These are phyloP conservation scores for Tuber brumale DNA, from an alignment of 495 filamentous ascomycete species.

Conservation along the genomic window DNA sequence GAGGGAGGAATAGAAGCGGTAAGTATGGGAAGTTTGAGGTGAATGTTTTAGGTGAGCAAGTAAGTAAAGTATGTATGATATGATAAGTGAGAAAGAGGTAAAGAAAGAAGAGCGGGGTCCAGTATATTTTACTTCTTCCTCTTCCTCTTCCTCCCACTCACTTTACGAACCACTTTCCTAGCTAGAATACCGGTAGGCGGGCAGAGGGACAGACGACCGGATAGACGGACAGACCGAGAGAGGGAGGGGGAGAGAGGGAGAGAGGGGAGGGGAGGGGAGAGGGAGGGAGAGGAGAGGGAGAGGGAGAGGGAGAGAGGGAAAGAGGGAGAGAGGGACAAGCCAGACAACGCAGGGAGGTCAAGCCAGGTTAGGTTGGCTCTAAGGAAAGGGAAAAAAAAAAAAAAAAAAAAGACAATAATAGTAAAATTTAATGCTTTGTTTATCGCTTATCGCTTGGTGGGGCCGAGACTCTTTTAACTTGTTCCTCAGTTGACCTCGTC, in stretches of 20 bases:
- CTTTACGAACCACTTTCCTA: not conserved
- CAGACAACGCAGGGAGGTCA: slow-evolving; percentile 25
- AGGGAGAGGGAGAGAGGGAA: slow-evolving; percentile 9
- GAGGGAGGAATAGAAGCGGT: not conserved
- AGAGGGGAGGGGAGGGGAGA: too few species aligned
- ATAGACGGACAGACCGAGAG: not conserved
- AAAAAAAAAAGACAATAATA: slow-evolving; percentile 4
- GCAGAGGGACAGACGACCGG: not conserved
- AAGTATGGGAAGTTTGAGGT: not conserved
- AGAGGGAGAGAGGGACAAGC: slow-evolving; percentile 3
- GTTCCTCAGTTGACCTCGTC: not conserved
- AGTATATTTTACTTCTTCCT: not conserved
- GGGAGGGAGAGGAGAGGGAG: not conserved
- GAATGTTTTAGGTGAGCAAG: not conserved
- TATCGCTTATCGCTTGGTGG: slow-evolving; percentile 3
- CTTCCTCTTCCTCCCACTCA: not conserved
- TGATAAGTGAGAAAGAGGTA: not conserved
- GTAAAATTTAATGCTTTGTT: not conserved
- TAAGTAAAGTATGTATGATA: not conserved
- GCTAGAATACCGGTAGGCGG: not conserved
- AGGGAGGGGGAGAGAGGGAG: slow-evolving; percentile 9
- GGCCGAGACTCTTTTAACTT: slow-evolving; percentile 5
- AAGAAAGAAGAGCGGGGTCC: not conserved
- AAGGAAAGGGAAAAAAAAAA: not conserved
- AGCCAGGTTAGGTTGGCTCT: slow-evolving; percentile 6